Percentiles rank a stretch among this genome's conserved stretches.
phyloP scores from a whole-genome alignment of 139 green algal species.

The Chlamydomonas incerta region DNA sequence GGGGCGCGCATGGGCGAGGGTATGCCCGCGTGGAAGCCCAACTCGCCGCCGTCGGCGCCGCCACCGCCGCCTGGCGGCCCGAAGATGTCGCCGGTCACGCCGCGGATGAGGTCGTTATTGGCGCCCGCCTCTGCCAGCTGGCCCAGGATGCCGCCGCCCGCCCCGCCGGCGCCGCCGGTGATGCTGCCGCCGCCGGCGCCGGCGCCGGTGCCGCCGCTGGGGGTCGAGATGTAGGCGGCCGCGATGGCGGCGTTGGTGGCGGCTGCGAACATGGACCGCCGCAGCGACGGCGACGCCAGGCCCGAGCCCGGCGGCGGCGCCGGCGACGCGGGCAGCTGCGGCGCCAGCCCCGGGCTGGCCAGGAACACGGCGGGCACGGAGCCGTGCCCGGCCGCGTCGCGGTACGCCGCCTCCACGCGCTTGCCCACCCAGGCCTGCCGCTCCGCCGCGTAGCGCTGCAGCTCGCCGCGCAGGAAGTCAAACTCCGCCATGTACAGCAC shows the following conservation, averaged over 20 bases:
- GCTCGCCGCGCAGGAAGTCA: slow-evolving; percentile 8
- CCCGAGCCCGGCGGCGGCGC: not conserved
- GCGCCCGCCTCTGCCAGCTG: not conserved
- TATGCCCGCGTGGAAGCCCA: not conserved
- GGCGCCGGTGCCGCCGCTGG: no score
- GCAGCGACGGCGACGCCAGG: not conserved
- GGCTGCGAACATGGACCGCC: not conserved
- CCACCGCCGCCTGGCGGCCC: not conserved
- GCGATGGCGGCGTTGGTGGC: not conserved
- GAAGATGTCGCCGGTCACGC: not conserved
- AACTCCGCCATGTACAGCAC: slow-evolving; percentile 39
- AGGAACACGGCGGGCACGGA: slow-evolving; percentile 5
- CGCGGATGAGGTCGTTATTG: no score
- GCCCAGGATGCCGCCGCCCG: not conserved
- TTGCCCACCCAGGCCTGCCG: not conserved
- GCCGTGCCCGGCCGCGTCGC: not conserved
- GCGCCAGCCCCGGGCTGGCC: not conserved
- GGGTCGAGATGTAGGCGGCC: no score
- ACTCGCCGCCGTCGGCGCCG: not conserved
- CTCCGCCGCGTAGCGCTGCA: slow-evolving; percentile 6
- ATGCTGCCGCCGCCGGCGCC: no score
- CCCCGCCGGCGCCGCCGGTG: not conserved
- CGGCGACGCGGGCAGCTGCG: no score
- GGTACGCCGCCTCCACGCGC: slow-evolving; percentile 26
- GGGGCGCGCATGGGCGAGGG: not conserved